Evolutionary conservation across 225 moss, liverwort and hornwort species (phyloP).

Genomic region (Pleurozium schreberi): DNA sequence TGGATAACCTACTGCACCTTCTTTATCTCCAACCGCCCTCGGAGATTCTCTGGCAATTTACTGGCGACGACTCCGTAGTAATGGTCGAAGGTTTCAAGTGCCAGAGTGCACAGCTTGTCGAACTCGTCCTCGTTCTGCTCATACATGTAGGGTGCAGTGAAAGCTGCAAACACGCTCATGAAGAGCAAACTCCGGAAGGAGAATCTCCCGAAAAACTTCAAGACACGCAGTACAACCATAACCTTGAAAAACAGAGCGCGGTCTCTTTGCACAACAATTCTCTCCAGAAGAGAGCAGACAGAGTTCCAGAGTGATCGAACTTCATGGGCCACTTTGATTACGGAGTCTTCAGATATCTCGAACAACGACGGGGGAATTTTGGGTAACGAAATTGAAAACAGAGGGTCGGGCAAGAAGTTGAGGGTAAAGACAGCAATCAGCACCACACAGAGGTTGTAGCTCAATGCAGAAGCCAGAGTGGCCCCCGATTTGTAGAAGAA

Average conservation of each 20-base stretch:
- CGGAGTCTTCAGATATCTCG: slow-evolving; percentile 43
- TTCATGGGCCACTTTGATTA: slow-evolving; percentile 18
- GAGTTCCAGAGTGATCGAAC: slow-evolving; percentile 46
- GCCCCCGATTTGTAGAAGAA: slow-evolving; percentile 48
- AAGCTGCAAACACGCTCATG: slow-evolving; percentile 37
- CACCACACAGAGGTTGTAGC: slow-evolving; percentile 32
- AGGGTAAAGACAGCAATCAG: slow-evolving; percentile 46
- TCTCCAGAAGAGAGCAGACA: slow-evolving; percentile 4
- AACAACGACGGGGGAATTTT: slow-evolving; percentile 52
- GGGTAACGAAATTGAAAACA: slow-evolving; percentile 50
- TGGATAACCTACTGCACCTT: slow-evolving; percentile 13
- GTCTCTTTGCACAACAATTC: slow-evolving; percentile 28
- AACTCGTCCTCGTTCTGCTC: slow-evolving; percentile 83
- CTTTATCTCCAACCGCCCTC: slow-evolving; percentile 23
- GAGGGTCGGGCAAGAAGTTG: slow-evolving; percentile 57
- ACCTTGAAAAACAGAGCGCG: slow-evolving; percentile 49
- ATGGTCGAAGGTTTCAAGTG: slow-evolving; percentile 23
- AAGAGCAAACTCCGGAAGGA: slow-evolving; percentile 40
- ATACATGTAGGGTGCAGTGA: slow-evolving; percentile 54
- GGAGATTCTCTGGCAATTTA: slow-evolving; percentile 50
- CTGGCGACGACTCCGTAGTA: slow-evolving; percentile 48
- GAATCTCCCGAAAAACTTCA: slow-evolving; percentile 57
- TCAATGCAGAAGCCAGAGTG: slow-evolving; percentile 41
- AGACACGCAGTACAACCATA: slow-evolving; percentile 26
- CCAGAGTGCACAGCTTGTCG: slow-evolving; percentile 41